Base-by-base conservation (phyloP, 164 flowering plant genomes). In the Umbilicus rupestris region DNA sequence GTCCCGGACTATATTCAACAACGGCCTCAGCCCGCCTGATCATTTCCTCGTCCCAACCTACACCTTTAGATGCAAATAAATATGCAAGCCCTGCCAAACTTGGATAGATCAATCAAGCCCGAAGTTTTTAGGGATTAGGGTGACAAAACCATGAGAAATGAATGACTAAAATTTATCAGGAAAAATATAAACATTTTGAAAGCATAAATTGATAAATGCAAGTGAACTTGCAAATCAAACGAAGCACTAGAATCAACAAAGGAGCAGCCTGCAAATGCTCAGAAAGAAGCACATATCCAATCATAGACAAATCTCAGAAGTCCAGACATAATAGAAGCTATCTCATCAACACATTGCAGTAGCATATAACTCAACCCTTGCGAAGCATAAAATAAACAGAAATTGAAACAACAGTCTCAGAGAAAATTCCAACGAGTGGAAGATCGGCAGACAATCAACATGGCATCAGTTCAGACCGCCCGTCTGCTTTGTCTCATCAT, bases 391-490 rank as follows among this genome's bases (percentile, higher is more conserved):
- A 0, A 46, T 31, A 1, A 33, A 8, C 65, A 59, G 19, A 49
- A 14, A 42, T 3, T 26, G 22, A 1, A 5, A 7, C 4, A n/a
- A 35, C 14, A 50, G 22, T 66, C 83, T 81, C 95, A 85, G 88
- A 88, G 78, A 68, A n/a, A n/a, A 0, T 64, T 71, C 80, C 79
- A 84, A 71, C 44, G 68, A 65, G 52, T 62, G 47, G 80, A 78
- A 79, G 72, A 31, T 55, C 46, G 47, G 84, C 88, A 83, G 90
- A 87, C 92, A 86, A 66, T 82, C 89, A 80, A 80, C 96, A 89
- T 12, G 80, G 90, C 92, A 86, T 86, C 92, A 85, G 79, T 72
- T 88, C 91, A n/a, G 91, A 77, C 95, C 95, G 91, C 95, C 95
- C 91, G 95, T 88, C 95, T 75, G 95, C 90, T 78, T 73, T 71